Percentiles rank a stretch among this genome's conserved stretches.
phyloP scores from a whole-genome alignment of 768 basidiomycete species.

The Xerocomellus amylosporus region DNA sequence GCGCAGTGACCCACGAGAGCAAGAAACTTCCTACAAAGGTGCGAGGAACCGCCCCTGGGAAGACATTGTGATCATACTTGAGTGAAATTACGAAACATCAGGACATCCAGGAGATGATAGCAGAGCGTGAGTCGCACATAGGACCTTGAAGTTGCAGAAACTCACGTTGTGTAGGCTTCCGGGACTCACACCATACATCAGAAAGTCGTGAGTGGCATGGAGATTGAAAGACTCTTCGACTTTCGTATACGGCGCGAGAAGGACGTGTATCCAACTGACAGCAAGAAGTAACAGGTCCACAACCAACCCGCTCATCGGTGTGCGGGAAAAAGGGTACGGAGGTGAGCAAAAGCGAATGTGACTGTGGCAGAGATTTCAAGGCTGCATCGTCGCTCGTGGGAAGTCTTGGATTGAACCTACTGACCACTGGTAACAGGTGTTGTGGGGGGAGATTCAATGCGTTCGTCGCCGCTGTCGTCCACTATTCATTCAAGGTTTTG shows the following conservation, averaged over 20 bases:
- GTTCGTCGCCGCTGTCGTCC: too few relatives aligned
- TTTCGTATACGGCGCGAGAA: conserved; percentile 86
- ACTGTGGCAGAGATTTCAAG: too few relatives aligned
- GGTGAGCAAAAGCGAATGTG: not conserved
- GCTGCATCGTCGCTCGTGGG: too few relatives aligned
- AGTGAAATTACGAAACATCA: not conserved
- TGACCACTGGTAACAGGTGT: too few relatives aligned
- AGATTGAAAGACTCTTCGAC: conserved; percentile 98
- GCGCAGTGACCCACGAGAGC: conserved; percentile 56
- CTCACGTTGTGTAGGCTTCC: conserved; percentile 50
- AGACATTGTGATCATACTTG: conserved; percentile 88
- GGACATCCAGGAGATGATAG: not conserved
- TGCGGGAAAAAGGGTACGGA: not conserved
- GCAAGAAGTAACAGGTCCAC: conserved; percentile 52
- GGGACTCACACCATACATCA: conserved; percentile 64
- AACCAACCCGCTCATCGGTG: conserved; percentile 18
- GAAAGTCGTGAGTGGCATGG: conserved; percentile 85
- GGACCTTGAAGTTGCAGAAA: not conserved
- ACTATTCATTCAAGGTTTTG: too few relatives aligned
- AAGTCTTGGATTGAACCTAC: too few relatives aligned
- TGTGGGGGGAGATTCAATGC: too few relatives aligned
- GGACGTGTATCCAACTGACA: conserved; percentile 62
- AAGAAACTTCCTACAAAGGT: conserved; percentile 79
- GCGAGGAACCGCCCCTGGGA: conserved; percentile 86
- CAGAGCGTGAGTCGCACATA: conserved; percentile 7